Conservation (phyloP, 345 rosid species). For the Dimocarpus longan region DNA sequence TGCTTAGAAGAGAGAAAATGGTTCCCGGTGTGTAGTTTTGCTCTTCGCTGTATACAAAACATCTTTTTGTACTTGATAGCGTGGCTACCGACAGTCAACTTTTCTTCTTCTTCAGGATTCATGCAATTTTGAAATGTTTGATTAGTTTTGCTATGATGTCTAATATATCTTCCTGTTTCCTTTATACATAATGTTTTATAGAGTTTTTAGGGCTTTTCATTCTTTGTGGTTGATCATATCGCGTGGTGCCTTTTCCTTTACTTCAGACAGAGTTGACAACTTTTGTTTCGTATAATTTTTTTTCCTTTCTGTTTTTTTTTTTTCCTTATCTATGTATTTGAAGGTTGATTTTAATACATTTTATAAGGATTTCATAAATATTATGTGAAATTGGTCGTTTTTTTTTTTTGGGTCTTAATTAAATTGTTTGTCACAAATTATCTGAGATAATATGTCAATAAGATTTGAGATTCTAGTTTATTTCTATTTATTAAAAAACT, state of each 20-base stretch:
- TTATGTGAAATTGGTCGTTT: no score
- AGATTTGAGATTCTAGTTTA: not conserved
- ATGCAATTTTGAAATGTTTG: not conserved
- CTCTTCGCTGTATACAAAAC: no score
- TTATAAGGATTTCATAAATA: no score
- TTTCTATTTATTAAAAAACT: no score
- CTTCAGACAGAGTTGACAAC: not conserved
- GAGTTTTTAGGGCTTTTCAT: not conserved
- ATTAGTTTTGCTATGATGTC: no score
- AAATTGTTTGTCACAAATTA: not conserved
- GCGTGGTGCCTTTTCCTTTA: not conserved
- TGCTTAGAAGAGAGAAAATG: conserved; percentile 1
- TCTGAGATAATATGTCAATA: not conserved
- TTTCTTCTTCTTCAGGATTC: no score
- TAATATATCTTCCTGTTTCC: not conserved
- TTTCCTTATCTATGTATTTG: not conserved
- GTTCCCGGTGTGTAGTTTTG: not conserved
- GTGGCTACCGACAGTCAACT: no score
- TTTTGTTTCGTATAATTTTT: not conserved
- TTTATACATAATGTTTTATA: not conserved
- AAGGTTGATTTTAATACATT: not conserved
- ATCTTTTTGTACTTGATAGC: no score
- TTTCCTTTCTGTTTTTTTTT: not conserved
- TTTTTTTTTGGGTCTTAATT: no score
- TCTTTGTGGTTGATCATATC: not conserved